These are phyloP conservation scores for Colletotrichum gloeosporioides DNA, from an alignment of 2,329 filamentous ascomycete species.

Conservation along the genomic window DNA sequence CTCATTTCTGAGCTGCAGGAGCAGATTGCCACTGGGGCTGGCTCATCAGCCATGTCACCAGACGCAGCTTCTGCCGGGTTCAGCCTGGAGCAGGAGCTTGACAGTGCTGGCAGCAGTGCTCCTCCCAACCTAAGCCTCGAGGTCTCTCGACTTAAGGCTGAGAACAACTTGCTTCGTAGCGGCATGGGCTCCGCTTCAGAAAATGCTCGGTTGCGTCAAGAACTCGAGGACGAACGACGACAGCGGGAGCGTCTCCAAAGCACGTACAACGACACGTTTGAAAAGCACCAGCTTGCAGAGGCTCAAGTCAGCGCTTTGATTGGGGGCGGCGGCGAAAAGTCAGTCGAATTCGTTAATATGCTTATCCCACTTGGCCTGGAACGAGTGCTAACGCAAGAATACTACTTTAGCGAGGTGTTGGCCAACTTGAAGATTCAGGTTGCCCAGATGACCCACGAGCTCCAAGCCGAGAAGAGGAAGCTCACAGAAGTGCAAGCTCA, in stretches of 20 bases:
- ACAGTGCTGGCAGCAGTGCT: slow-evolving; percentile 48
- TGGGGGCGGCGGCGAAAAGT: slow-evolving; percentile 57
- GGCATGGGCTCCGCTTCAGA: slow-evolving; percentile 60
- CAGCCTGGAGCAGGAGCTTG: slow-evolving; percentile 66
- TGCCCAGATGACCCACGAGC: slow-evolving; percentile 46
- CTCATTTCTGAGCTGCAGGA: slow-evolving; percentile 66
- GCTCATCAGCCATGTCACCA: slow-evolving; percentile 1
- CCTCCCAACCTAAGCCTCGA: slow-evolving; percentile 52
- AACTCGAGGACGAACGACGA: slow-evolving; percentile 60
- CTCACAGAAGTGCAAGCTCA: slow-evolving; percentile 47
- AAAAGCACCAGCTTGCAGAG: slow-evolving; percentile 62
- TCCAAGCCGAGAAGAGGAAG: slow-evolving; percentile 39
- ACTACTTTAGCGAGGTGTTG: slow-evolving; percentile 58
- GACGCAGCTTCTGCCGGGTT: slow-evolving; percentile 35
- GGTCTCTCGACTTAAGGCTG: slow-evolving; percentile 64
- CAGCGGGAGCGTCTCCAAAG: slow-evolving; percentile 58
- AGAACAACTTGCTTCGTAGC: slow-evolving; percentile 63
- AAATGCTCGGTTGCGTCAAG: slow-evolving; percentile 57
- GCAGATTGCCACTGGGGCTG: slow-evolving; percentile 49
- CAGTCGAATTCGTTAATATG: slow-evolving; percentile 40
- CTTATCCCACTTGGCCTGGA: slow-evolving; percentile 26
- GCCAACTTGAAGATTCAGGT: slow-evolving; percentile 56
- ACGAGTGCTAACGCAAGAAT: slow-evolving; percentile 49
- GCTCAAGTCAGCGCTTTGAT: slow-evolving; percentile 63
- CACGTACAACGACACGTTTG: slow-evolving; percentile 61